phyloP scores from a whole-genome alignment of 768 basidiomycete species.

The Porpolomopsis calyptriformis region DNA sequence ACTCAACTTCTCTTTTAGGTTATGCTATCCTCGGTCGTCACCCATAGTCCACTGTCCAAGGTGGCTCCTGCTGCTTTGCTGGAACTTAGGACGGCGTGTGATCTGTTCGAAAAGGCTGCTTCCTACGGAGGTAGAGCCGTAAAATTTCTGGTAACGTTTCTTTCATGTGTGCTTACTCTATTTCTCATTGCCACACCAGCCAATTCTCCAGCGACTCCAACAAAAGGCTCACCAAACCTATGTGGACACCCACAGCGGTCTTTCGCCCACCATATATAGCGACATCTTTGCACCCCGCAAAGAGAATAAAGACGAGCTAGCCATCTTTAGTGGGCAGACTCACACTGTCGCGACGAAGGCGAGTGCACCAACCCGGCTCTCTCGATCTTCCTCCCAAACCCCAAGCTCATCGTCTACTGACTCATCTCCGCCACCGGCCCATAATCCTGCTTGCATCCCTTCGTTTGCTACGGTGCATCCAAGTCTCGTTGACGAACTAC shows the following conservation, averaged over 20 bases:
- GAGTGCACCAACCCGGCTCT: neutral
- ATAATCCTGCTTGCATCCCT: conserved; percentile 23
- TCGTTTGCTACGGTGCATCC: conserved; percentile 45
- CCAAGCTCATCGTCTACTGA: conserved; percentile 10
- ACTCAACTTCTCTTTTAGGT: no score
- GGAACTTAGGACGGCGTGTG: conserved; percentile 51
- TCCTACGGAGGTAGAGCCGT: conserved; percentile 52
- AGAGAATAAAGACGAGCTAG: conserved; percentile 55
- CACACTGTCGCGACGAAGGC: conserved; percentile 47
- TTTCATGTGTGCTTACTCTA: neutral
- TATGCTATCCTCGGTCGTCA: conserved; percentile 70
- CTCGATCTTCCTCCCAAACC: neutral
- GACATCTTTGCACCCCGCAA: conserved; percentile 47
- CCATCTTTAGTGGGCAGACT: conserved; percentile 68
- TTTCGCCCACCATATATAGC: conserved; percentile 33
- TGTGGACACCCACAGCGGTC: conserved; percentile 36
- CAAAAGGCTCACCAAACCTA: conserved; percentile 49
- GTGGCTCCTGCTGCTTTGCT: conserved; percentile 60
- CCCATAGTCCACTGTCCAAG: conserved; percentile 54
- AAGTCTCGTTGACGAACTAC: conserved; percentile 43
- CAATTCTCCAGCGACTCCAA: conserved; percentile 51
- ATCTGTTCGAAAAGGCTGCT: conserved; percentile 57
- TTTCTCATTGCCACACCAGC: conserved; percentile 28
- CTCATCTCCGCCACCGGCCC: conserved; percentile 23
- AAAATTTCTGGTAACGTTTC: conserved; percentile 52